Evolutionary conservation across 2,329 filamentous ascomycete genomes (phyloP), one percentile per base, ranked within the genome.

Genomic region (Trichophyton benhamiae): DNA sequence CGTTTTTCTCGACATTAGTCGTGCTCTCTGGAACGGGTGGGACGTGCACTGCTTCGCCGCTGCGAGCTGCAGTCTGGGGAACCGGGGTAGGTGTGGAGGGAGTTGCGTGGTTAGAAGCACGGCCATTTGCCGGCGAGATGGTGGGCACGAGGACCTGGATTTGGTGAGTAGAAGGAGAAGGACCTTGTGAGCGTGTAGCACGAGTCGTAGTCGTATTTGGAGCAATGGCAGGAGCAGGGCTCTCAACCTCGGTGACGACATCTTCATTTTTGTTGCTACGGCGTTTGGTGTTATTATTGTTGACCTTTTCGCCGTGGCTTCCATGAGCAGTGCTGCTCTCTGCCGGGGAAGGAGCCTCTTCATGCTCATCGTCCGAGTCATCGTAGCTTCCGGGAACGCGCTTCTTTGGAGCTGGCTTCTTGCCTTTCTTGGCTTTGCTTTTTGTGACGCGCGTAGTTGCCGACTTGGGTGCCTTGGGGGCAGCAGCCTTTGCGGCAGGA

Each of bases 391-490:
- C 58, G 20, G 58, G 42, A 13, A 44, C 9, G 17, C 27, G 41
- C 42, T 49, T 48, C 42, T 59, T 49, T 22, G 58, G 36, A 27
- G 58, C 58, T 25, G 44, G 42, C 58, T 59, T 59, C 58, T 59
- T 46, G 22, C 58, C n/a, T 30, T 49, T 59, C 20, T 59, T 59
- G 13, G 41, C 27, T 11, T 38, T 36, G 30, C 9, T 48, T 58
- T 60, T 60, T 9, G 38, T 59, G 27, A 59, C 42, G 30, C 58
- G 58, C 15, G 59, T 48, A 48, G 53, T 46, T 58, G 33, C 60
- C 13, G 58, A 2, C 48, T 61, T 61, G 17, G 58, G 41, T 13
- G 25, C 33, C 20, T 36, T 44, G 27, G 58, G 2, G 6, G 27
- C 22, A 53, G 48, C 52, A 27, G 52, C 8, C 17, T 36, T 55